phyloP scores from a whole-genome alignment of 177 flowering plant genomes.

The Tripterygium wilfordii region DNA sequence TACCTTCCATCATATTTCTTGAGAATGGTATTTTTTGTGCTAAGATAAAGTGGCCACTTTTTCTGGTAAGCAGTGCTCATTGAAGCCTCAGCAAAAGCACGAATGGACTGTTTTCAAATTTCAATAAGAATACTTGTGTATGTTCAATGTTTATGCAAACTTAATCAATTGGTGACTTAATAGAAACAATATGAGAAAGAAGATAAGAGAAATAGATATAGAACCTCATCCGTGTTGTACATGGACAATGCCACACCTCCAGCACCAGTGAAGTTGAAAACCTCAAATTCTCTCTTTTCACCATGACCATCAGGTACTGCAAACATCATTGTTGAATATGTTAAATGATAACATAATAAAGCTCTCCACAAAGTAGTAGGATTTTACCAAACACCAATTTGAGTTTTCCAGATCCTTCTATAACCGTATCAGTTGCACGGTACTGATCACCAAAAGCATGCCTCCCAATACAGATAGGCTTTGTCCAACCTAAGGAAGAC shows the following conservation, averaged over 20 bases:
- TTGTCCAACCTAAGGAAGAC: constrained; percentile 73
- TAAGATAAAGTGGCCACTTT: constrained; percentile 97
- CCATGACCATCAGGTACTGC: constrained; percentile 66
- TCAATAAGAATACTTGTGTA: neutral
- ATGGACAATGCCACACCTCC: constrained; percentile 92
- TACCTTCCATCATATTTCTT: constrained; percentile 98
- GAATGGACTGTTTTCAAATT: constrained; percentile 57
- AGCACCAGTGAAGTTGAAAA: constrained; percentile 71
- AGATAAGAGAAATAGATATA: neutral
- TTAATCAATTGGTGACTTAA: too few species aligned
- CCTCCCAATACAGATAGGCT: constrained; percentile 97
- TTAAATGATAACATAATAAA: neutral
- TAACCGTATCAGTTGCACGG: constrained; percentile 80
- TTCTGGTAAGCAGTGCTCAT: constrained; percentile 84
- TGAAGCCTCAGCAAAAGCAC: constrained; percentile 90
- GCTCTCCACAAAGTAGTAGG: neutral
- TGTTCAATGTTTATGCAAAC: too few species aligned
- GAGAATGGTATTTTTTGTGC: constrained; percentile 97
- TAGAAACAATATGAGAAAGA: too few species aligned
- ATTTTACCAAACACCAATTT: constrained; percentile 86
- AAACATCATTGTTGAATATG: constrained; percentile 2
- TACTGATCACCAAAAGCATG: constrained; percentile 99
- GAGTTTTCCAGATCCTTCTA: constrained; percentile 82
- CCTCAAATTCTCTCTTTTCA: constrained; percentile 65
- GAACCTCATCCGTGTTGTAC: constrained; percentile 98